These are phyloP conservation scores for Globisporangium echinulatum DNA, from an alignment of 352 stramenopile genomes.

Conservation along the genomic window DNA sequence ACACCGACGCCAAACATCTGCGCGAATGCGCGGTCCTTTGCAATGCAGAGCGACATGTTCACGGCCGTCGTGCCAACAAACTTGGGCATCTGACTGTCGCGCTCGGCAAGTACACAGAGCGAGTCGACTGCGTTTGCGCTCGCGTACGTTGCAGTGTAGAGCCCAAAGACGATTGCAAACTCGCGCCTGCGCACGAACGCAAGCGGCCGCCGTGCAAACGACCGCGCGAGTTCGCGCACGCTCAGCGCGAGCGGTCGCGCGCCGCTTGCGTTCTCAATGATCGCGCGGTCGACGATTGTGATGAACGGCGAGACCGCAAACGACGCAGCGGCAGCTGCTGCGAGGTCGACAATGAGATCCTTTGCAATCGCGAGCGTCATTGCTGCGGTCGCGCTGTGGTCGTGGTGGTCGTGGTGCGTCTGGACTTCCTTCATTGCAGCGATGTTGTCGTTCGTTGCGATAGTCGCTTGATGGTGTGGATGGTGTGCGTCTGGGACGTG, in stretches of 20 bases:
- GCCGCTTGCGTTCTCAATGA: conserved; percentile 87
- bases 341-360: conserved; percentile 47
- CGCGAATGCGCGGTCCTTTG: conserved; percentile 89
- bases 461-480: too few species aligned
- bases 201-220: conserved; percentile 64
- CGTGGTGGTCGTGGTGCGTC: conserved; percentile 8
- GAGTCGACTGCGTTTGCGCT: conserved; percentile 84
- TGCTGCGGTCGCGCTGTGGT: conserved; percentile 4
- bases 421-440: conserved; percentile 7
- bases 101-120: conserved; percentile 67
- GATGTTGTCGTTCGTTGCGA: background rate
- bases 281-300: conserved; percentile 84
- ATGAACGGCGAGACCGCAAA: conserved; percentile 83
- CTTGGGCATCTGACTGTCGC: conserved; percentile 82
- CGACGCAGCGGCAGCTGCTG: conserved; percentile 52
- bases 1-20: conserved; percentile 87
- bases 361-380: conserved; percentile 28
- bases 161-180: conserved; percentile 86
- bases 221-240: conserved; percentile 51
- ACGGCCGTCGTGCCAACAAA: conserved; percentile 84
- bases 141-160: conserved; percentile 88
- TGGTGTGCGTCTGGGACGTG: background rate
- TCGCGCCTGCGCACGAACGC: conserved; percentile 81
- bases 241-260: conserved; percentile 49
- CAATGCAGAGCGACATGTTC: conserved; percentile 89